A percentile compares a stretch with the other conserved stretches of the same genome.
Conservation (phyloP, 192 early-diverging fungal genomes). For the Backusella westeae region DNA sequence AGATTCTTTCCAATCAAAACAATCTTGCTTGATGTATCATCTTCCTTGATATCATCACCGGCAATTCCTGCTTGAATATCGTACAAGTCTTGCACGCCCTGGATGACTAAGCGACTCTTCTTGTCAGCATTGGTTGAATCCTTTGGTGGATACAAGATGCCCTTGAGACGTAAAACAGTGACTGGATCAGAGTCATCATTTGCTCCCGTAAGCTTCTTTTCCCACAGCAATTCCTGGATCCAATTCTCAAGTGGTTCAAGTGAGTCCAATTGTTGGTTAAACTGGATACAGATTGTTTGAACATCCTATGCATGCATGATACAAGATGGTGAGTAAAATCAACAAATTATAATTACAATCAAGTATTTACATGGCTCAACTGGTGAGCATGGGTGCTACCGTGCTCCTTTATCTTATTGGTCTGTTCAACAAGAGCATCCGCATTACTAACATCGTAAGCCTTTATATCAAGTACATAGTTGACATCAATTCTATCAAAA, state of each 20-base stretch:
- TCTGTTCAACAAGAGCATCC: constrained; percentile 16
- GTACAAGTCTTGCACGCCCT: constrained; percentile 67
- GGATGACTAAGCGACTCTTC: constrained; percentile 46
- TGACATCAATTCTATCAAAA: constrained; percentile 47
- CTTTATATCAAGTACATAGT: constrained; percentile 60
- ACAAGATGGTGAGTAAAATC: background rate
- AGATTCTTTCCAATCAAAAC: constrained; percentile 40
- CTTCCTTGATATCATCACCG: constrained; percentile 19
- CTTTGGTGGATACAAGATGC: constrained; percentile 47
- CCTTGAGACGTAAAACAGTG: constrained; percentile 61
- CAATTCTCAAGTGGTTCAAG: constrained; percentile 49
- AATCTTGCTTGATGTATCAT: constrained; percentile 31
- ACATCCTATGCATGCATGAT: constrained; percentile 34
- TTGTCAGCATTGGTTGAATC: constrained; percentile 9
- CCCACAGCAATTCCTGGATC: constrained; percentile 66
- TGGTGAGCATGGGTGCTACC: constrained; percentile 22
- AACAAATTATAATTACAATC: background rate
- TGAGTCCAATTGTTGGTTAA: constrained; percentile 32
- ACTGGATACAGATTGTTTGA: constrained; percentile 53
- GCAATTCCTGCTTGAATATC: constrained; percentile 54
- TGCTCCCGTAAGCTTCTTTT: constrained; percentile 34
- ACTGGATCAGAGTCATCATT: constrained; percentile 17
- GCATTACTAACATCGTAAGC: constrained; percentile 49
- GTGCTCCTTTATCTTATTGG: constrained; percentile 24
- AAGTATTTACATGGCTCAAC: constrained; percentile 23